Evolutionary conservation across 768 basidiomycete species (phyloP), one percentile per base, ranked within the genome.

Genomic region (Lactarius hengduanensis): DNA sequence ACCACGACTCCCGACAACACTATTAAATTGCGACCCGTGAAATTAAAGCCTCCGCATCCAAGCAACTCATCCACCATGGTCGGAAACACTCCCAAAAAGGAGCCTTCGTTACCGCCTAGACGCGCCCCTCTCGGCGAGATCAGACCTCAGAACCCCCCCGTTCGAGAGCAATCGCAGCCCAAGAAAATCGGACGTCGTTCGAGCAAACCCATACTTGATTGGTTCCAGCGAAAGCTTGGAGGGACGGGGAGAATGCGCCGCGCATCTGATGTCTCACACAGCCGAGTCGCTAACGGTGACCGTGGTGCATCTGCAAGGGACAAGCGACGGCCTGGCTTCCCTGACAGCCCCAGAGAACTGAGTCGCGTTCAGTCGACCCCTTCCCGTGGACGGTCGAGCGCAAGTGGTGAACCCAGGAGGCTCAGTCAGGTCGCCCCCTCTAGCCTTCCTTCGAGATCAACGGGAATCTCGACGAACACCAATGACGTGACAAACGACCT

Each of bases 191-290:
- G 87, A 62, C 83, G 85, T 57, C 85, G 88, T 45, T 85, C 89
- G 20, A 89, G 91, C 75, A 91, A 92, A 74, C 92, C 92, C 10
- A 89, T 94, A 71, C 87, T 94, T 72, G 90, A 91, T 71, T 94
- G 92, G 92, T 87, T 94, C 67, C 92, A 94, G 73, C 86, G 91
- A 69, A 94, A 94, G 76, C 81, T 94, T 16, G 88, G 86, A 41
- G 90, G 90, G 30, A 83, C 87, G 26, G 85, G 80, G 43, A 85
- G 83, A 67, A 72, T 79, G 26, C 86, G 88, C 75, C 81, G 87
- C 63, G 77, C 75, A 18, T 76, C 78, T 11, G 79, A 81, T 57
- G 74, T 72, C 16, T 66, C 68, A 41, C 63, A 64, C 32, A 59
- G 41, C 1, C 60, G 64, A 43, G 57, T 69, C 60, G 65, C 64